Percentiles rank a stretch among this genome's conserved stretches.
These are phyloP conservation scores for Schwanniomyces etchellsii DNA, from an alignment of 1,139 yeast genomes.

Conservation along the genomic window DNA sequence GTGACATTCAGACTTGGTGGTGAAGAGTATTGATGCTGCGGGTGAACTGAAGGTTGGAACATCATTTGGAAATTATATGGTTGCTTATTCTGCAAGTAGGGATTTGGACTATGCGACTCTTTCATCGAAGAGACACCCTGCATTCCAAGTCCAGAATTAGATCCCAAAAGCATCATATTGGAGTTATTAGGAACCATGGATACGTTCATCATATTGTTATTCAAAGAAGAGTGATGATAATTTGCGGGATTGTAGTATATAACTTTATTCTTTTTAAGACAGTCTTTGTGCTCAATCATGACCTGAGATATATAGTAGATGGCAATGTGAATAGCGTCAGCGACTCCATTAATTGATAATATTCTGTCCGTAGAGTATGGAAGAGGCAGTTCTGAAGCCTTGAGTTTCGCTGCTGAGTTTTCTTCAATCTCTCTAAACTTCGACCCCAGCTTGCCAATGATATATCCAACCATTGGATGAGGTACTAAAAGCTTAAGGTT, in stretches of 20 bases:
- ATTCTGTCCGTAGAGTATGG: constrained; percentile 80
- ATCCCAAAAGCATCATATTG: constrained; percentile 15
- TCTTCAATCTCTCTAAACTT: constrained; percentile 81
- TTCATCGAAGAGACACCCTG: constrained; percentile 10
- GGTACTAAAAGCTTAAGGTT: constrained; percentile 66
- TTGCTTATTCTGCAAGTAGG: constrained; percentile 15
- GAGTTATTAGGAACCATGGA: constrained; percentile 12
- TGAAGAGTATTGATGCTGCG: constrained; percentile 26
- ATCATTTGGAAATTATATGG: constrained; percentile 38
- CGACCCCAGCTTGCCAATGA: constrained; percentile 76
- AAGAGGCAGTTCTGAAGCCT: constrained; percentile 70
- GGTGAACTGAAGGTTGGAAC: constrained; percentile 39
- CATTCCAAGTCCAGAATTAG: constrained; percentile 12
- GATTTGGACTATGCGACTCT: constrained; percentile 9
- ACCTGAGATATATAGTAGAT: constrained; percentile 68
- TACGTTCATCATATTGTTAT: constrained; percentile 13
- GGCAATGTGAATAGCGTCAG: constrained; percentile 85
- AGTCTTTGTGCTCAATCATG: constrained; percentile 53
- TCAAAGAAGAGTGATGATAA: constrained; percentile 22
- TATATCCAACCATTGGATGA: constrained; percentile 74
- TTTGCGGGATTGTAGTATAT: constrained; percentile 65
- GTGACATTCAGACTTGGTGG: constrained; percentile 11
- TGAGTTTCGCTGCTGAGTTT: constrained; percentile 71
- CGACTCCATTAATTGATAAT: constrained; percentile 69
- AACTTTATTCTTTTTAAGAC: constrained; percentile 45